Conservation (phyloP, 1,139 yeast genomes). For the Kodamaea ohmeri region DNA sequence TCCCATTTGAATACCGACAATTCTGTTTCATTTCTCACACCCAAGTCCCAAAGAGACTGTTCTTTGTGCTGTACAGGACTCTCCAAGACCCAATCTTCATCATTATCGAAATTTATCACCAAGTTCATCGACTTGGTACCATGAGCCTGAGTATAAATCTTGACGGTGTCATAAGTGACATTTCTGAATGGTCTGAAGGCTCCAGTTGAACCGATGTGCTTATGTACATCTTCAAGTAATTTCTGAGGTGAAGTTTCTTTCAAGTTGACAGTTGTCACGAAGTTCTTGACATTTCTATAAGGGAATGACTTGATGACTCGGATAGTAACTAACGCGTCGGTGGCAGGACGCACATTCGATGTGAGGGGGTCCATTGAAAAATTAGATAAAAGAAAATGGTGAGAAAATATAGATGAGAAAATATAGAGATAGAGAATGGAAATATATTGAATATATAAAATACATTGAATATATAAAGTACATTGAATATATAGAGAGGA, state of each 20-base stretch:
- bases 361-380: constrained; percentile 53
- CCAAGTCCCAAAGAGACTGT: constrained; percentile 59
- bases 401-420: no score
- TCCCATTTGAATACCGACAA: constrained; percentile 68
- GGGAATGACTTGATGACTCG: constrained; percentile 90
- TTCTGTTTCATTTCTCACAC: constrained; percentile 88
- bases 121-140: constrained; percentile 91
- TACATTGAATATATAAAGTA: no score
- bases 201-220: constrained; percentile 61
- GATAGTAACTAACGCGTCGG: constrained; percentile 74
- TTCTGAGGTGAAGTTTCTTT: constrained; percentile 64
- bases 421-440: no score
- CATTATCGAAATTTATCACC: constrained; percentile 84
- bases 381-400: neutral
- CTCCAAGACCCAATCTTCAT: constrained; percentile 62
- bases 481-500: no score
- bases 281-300: constrained; percentile 83
- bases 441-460: no score
- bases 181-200: constrained; percentile 79
- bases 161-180: constrained; percentile 72
- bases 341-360: constrained; percentile 63
- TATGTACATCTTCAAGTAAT: constrained; percentile 46
- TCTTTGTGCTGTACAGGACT: constrained; percentile 29
- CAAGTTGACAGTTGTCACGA: constrained; percentile 71
- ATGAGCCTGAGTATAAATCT: constrained; percentile 91